Conservation (phyloP, 352 stramenopile genomes). For the Phytophthora litchii region DNA sequence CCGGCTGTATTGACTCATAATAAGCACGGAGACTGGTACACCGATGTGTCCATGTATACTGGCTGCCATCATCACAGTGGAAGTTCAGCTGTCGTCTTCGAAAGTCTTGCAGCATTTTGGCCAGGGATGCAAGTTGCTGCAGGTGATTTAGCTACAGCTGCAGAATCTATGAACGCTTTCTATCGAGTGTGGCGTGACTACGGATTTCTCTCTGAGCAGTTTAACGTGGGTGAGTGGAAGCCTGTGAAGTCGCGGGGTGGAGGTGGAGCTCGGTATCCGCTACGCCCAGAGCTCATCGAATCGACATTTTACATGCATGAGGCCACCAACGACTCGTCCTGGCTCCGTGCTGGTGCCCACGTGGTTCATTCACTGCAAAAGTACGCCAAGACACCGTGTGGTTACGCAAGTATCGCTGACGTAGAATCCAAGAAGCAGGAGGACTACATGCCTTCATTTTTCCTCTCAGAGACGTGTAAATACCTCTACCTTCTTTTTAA, state of each 20-base stretch:
- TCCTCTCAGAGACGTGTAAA: slow-evolving; percentile 99
- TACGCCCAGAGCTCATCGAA: slow-evolving; percentile 98
- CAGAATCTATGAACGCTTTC: slow-evolving; percentile 93
- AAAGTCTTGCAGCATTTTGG: slow-evolving; percentile 96
- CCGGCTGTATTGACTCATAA: slow-evolving; percentile 71
- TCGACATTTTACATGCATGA: slow-evolving; percentile 96
- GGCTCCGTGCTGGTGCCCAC: slow-evolving; percentile 77
- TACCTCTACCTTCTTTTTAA: slow-evolving; percentile 98
- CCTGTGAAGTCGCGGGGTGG: slow-evolving; percentile 49
- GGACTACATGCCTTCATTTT: slow-evolving; percentile 99
- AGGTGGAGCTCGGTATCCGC: slow-evolving; percentile 84
- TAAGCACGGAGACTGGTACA: slow-evolving; percentile 85
- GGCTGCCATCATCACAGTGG: slow-evolving; percentile 52
- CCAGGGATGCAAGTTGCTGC: slow-evolving; percentile 96
- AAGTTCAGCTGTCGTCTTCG: slow-evolving; percentile 60
- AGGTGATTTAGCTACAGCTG: slow-evolving; percentile 86
- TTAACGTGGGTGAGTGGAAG: slow-evolving; percentile 89
- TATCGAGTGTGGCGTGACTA: slow-evolving; percentile 95
- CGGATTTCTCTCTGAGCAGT: slow-evolving; percentile 96
- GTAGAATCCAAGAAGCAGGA: slow-evolving; percentile 89
- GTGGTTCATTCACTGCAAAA: slow-evolving; percentile 91
- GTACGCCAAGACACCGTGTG: slow-evolving; percentile 91
- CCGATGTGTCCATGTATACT: slow-evolving; percentile 86
- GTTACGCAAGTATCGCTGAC: slow-evolving; percentile 91
- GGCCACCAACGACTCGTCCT: slow-evolving; percentile 85